phyloP scores from a whole-genome alignment of 148 eudicot genomes.

The Arbutus unedo region DNA sequence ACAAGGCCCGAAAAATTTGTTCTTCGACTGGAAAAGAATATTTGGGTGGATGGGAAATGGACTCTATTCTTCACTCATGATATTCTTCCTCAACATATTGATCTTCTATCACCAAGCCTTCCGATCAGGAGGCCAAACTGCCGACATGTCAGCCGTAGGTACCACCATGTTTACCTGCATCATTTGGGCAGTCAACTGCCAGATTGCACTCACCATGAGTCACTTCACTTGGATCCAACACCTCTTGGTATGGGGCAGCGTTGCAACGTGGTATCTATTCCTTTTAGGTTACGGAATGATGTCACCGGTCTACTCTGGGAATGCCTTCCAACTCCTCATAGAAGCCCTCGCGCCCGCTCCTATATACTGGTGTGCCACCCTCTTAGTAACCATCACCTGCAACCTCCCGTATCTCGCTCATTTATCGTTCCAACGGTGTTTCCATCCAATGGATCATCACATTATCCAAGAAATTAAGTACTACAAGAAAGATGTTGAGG shows the following conservation, averaged over 20 bases:
- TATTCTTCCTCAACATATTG: slow-evolving; percentile 51
- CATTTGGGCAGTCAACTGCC: slow-evolving; percentile 67
- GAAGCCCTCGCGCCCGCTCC: slow-evolving; percentile 59
- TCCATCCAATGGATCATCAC: slow-evolving; percentile 67
- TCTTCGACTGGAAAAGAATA: slow-evolving; percentile 67
- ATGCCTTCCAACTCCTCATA: slow-evolving; percentile 35
- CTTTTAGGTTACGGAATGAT: slow-evolving; percentile 47
- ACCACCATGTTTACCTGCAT: slow-evolving; percentile 72
- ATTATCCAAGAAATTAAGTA: slow-evolving; percentile 74
- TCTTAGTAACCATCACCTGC: slow-evolving; percentile 45
- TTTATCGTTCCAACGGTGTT: slow-evolving; percentile 54
- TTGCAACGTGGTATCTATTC: slow-evolving; percentile 58
- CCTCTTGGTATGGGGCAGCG: slow-evolving; percentile 60
- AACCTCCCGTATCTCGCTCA: slow-evolving; percentile 54
- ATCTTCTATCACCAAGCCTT: slow-evolving; percentile 52
- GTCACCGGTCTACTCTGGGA: slow-evolving; percentile 29
- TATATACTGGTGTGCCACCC: slow-evolving; percentile 47
- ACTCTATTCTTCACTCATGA: slow-evolving; percentile 52
- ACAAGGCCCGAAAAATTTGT: slow-evolving; percentile 71
- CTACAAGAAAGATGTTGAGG: slow-evolving; percentile 64
- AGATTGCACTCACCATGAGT: slow-evolving; percentile 60
- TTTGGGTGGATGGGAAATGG: slow-evolving; percentile 79
- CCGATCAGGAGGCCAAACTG: slow-evolving; percentile 50
- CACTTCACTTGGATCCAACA: slow-evolving; percentile 83
- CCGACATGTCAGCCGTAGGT: slow-evolving; percentile 65